Evolutionary conservation across 257 asterid genomes (phyloP), one percentile per base, ranked within the genome.

Genomic region (Verbena officinalis): DNA sequence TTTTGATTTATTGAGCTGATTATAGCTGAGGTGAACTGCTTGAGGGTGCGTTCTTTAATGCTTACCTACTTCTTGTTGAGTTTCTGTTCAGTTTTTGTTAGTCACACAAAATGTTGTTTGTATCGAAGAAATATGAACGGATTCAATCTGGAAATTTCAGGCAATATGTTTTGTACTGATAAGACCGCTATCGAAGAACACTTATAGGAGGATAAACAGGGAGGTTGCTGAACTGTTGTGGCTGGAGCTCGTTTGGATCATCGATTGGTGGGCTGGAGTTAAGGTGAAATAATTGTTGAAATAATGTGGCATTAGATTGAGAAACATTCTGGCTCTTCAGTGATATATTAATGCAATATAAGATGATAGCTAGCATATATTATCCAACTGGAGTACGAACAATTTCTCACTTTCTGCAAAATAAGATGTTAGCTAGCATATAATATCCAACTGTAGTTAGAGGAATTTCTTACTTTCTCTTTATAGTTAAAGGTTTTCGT

Each of bases 241-340:
- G 99, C 86, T 93, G 76, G 97, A 93, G 84, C 94, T 90, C 23
- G 89, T 93, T n/a, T 93, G 99, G 99, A 67, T 93, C 20, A 75
- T 90, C 33, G 96, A 93, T 79, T 90, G 99, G 99, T 93, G 97
- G 97, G 98, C 97, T 57, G 82, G 82, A 46, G 91, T 93, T 63
- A 87, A 93, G 98, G 98, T 92, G 80, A 59, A 55, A 23, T 27
- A 27, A 16, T 17, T 57, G 10, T 23, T 57, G 64, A 53, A 24
- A 49, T 38, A 8, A 16, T 68, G 49, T 51, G 9, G 34, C 33
- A 31, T 39, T 55, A 13, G 48, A 16, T 9, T 7, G 10, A 30
- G 54, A 42, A 21, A 39, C 24, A 4, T 5, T 55, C 4, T 13
- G 31, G 51, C 46, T 19, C 55, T 67, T 67, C 50, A 30, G 23